Evolutionary conservation across 2,329 filamentous ascomycete genomes (phyloP).

Genomic region (Dothistroma pini): DNA sequence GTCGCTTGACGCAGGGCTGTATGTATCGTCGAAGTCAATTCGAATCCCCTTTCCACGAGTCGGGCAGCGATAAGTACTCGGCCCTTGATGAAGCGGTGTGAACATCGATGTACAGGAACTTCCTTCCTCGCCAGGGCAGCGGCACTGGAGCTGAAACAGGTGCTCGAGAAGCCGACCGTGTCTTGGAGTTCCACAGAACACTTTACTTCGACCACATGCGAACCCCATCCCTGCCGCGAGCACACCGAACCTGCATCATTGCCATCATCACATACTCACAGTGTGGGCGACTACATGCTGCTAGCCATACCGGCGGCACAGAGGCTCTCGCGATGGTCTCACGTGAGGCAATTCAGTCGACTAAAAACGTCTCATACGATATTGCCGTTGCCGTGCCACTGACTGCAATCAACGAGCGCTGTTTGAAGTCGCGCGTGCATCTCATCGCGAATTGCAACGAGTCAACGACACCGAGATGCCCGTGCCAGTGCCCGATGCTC

Average conservation of each 20-base stretch:
- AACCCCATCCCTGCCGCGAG: not conserved
- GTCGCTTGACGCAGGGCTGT: not conserved
- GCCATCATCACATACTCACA: not conserved
- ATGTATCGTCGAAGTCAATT: not conserved
- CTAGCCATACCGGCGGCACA: not conserved
- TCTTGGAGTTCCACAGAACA: not conserved
- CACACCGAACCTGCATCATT: not conserved
- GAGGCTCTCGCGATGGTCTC: not conserved
- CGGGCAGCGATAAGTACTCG: not conserved
- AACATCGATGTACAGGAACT: not conserved
- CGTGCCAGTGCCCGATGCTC: not conserved
- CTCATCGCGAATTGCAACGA: not conserved
- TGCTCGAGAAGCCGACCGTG: not conserved
- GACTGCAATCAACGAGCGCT: slow-evolving; percentile 8
- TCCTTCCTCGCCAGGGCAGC: not conserved
- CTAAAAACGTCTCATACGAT: not conserved
- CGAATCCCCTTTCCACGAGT: not conserved
- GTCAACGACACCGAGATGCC: not conserved
- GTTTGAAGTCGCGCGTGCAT: slow-evolving; percentile 6
- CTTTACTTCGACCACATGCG: slow-evolving; percentile 4
- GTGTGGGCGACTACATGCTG: not conserved
- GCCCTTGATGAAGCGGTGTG: not conserved
- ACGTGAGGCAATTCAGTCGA: not conserved
- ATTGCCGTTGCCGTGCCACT: slow-evolving; percentile 1
- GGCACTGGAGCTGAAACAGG: not conserved